phyloP scores from a whole-genome alignment of 768 basidiomycete species.

The Leccinellum albellum region DNA sequence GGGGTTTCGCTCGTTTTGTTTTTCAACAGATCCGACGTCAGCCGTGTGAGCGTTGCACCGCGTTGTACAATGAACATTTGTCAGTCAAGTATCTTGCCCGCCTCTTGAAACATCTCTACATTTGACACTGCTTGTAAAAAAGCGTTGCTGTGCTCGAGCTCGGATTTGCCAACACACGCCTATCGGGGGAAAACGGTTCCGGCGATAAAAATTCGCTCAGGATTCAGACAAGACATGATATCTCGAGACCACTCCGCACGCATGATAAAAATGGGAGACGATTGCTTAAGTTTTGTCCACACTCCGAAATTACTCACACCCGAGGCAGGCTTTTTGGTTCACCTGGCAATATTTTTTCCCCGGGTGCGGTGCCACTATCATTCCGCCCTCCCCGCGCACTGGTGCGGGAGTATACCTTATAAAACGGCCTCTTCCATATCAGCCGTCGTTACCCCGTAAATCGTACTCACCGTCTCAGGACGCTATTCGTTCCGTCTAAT shows the following conservation, averaged over 20 bases:
- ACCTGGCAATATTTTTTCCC: not conserved
- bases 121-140: not conserved
- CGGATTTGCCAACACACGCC: not conserved
- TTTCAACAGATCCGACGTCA: not conserved
- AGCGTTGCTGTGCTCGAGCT: not conserved
- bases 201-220: not conserved
- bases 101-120: not conserved
- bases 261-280: conserved; percentile 4
- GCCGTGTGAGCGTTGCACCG: not conserved
- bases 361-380: conserved; percentile 6
- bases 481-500: not conserved
- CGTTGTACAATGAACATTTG: not conserved
- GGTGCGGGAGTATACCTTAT: conserved; percentile 5
- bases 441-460: conserved; percentile 2
- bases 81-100: not conserved
- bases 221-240: not conserved
- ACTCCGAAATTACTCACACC: conserved; percentile 3
- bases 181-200: not conserved
- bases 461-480: not conserved
- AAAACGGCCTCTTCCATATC: conserved; percentile 1
- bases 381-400: conserved; percentile 14
- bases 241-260: not conserved
- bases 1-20: not conserved
- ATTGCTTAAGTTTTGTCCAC: not conserved
- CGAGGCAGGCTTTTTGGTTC: not conserved